Evolutionary conservation across 257 asterid genomes (phyloP), one percentile per base, ranked within the genome.

Genomic region (Capsicum pubescens): DNA sequence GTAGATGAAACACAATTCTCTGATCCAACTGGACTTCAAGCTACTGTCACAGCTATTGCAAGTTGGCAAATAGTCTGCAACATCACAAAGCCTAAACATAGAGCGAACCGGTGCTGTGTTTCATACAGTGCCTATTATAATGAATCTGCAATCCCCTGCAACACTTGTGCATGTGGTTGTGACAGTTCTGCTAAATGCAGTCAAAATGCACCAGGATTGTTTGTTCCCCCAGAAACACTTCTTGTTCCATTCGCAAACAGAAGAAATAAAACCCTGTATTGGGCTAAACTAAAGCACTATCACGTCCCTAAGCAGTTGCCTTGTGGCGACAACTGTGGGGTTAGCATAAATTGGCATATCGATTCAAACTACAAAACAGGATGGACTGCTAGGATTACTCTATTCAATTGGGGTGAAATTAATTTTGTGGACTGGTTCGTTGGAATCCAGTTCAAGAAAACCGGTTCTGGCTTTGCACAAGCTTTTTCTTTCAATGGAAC

Each of bases 151-250:
- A 60, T 94, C 10, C 98, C 98, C 0, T 94, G 99, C 92, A 86
- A 44, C 85, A 96, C 98, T 2, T 96, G 99, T 55, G 97, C 99
- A 0, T 95, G 99, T 46, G 99, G 99, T 2, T 96, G 99, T 77
- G 85, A 82, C 10, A 55, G 35, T 39, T 39, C 68, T 1, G 35
- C 86, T 0, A 87, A 82, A 0, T 94, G 99, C 83, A 90, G 87
- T 44, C 85, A 84, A 0, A 86, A 89, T 9, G 98, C 91, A 0
- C 17, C 63, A 1, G 86, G 98, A 0, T 13, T 96, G 87, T 85
- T 81, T 0, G 85, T 96, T 50, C 99, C 98, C 0, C 85, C 99
- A 0, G 92, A 91, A 16, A 91, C 95, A 26, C 92, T 96, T 3
- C 95, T 94, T 13, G 95, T 93, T 4, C 99, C 99, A 0, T 96